Evolutionary conservation across 306 rosid species (phyloP).

Genomic region (Dicorynia guianensis): DNA sequence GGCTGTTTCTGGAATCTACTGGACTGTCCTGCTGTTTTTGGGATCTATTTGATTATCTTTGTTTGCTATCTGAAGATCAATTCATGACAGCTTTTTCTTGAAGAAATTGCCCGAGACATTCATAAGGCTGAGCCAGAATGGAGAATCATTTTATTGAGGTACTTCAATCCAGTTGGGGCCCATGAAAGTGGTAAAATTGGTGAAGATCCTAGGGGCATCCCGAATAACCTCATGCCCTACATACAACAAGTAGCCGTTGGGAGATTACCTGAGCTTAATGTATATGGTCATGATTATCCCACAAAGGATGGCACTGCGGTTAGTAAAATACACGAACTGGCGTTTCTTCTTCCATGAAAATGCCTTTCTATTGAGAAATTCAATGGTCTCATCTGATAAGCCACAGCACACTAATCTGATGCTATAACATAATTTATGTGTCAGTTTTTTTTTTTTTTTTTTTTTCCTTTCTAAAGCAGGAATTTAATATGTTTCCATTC

Average conservation of each 20-base stretch:
- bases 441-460: not conserved
- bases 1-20: constrained; percentile 5
- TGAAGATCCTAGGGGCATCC: constrained; percentile 84
- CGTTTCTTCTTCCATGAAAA: not conserved
- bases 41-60: constrained; percentile 11
- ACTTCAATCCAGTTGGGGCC: constrained; percentile 91
- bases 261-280: constrained; percentile 74
- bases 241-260: constrained; percentile 84
- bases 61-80: not conserved
- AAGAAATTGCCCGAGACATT: constrained; percentile 73
- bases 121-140: constrained; percentile 73
- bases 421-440: not conserved
- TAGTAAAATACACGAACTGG: constrained; percentile 26
- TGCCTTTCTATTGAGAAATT: not conserved
- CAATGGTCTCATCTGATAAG: not conserved
- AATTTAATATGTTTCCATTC: not conserved
- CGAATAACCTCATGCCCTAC: constrained; percentile 90
- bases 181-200: constrained; percentile 83
- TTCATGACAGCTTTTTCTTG: constrained; percentile 62
- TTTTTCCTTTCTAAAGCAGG: not conserved
- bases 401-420: not conserved
- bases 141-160: constrained; percentile 72
- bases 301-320: constrained; percentile 83
- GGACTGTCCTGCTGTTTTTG: constrained; percentile 17
- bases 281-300: constrained; percentile 83